Evolutionary conservation across 441 rosid species (phyloP).

Genomic region (Adansonia rubrostipa): DNA sequence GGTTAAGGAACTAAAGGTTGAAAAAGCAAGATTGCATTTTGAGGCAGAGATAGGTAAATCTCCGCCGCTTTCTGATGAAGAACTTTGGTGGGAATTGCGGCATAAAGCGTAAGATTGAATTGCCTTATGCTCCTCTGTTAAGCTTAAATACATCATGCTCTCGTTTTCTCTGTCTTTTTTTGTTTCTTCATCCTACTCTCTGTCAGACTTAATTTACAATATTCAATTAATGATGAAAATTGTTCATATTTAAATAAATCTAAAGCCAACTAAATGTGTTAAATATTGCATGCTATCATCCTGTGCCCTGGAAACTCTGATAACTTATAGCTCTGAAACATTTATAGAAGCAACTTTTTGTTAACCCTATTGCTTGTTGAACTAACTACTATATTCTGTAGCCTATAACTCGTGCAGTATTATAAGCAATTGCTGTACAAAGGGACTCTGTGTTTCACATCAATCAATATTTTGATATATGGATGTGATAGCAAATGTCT

Average conservation of each 20-base stretch:
- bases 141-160: neutral
- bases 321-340: slow-evolving; percentile 11
- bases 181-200: too few relatives aligned
- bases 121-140: slow-evolving; percentile 8
- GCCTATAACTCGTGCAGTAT: neutral
- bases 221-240: neutral
- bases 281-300: neutral
- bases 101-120: slow-evolving; percentile 80
- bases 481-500: neutral
- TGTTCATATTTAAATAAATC: neutral
- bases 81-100: slow-evolving; percentile 85
- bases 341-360: neutral
- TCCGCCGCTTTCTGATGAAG: slow-evolving; percentile 94
- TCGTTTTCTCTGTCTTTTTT: neutral
- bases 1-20: slow-evolving; percentile 73
- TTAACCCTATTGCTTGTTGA: slow-evolving; percentile 1
- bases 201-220: neutral
- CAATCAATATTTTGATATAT: slow-evolving; percentile 10
- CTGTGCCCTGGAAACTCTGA: neutral
- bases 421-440: neutral
- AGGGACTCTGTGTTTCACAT: neutral
- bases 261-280: neutral
- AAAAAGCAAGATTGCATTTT: slow-evolving; percentile 73
- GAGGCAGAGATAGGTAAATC: slow-evolving; percentile 96
- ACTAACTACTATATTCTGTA: neutral